Evolutionary conservation across 2,329 filamentous ascomycete species (phyloP).

Genomic region (Fulvia fulva): DNA sequence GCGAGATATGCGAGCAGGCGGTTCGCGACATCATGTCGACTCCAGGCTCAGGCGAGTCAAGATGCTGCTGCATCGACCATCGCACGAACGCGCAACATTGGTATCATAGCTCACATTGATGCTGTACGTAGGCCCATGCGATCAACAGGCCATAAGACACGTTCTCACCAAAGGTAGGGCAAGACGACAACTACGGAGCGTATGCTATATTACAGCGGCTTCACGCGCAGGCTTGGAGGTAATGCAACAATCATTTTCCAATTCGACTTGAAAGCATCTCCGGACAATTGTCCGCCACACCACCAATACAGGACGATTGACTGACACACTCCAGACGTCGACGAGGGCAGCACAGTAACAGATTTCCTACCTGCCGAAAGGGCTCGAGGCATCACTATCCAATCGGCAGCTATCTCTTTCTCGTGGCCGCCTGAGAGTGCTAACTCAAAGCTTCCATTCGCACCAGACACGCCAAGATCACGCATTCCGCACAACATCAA

Average conservation of each 20-base stretch:
- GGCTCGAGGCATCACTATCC: constrained; percentile 91
- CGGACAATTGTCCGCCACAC: no score
- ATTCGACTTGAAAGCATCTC: no score
- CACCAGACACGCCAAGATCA: constrained; percentile 42
- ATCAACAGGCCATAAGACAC: neutral
- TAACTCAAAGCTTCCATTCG: constrained; percentile 25
- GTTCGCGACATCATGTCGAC: constrained; percentile 6
- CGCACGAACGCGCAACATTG: constrained; percentile 62
- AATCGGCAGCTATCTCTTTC: constrained; percentile 94
- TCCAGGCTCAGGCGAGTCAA: constrained; percentile 7
- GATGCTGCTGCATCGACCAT: neutral
- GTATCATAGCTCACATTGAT: constrained; percentile 98
- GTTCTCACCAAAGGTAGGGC: constrained; percentile 49
- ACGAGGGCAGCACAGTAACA: constrained; percentile 93
- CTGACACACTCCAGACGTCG: constrained; percentile 61
- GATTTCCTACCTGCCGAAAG: constrained; percentile 94
- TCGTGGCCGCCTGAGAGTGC: constrained; percentile 68
- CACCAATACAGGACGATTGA: neutral
- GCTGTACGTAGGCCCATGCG: constrained; percentile 51
- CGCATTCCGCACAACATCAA: constrained; percentile 68
- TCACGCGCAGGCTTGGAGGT: constrained; percentile 78
- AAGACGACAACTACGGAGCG: constrained; percentile 99
- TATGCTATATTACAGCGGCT: constrained; percentile 95
- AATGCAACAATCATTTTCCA: constrained; percentile 27
- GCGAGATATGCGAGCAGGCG: constrained; percentile 2